phyloP scores from a whole-genome alignment of 179 eudicot species.

The Silene coronaria region DNA sequence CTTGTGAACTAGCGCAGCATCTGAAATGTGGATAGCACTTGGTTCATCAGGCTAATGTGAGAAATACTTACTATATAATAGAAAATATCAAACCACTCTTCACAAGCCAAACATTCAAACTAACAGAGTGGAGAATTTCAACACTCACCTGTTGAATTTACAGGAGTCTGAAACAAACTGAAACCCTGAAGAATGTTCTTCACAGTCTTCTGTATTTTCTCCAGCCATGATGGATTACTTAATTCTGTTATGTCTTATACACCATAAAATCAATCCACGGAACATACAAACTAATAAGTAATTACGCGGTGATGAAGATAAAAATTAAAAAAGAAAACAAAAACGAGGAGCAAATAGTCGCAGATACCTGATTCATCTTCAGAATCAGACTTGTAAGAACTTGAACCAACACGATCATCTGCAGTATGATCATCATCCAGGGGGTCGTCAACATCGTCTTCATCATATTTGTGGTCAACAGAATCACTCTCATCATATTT shows the following conservation, averaged over 20 bases:
- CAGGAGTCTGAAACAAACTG: constrained; percentile 73
- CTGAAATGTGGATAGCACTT: constrained; percentile 34
- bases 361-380: constrained; percentile 56
- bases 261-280: constrained; percentile 11
- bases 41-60: constrained; percentile 7
- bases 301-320: background rate
- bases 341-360: background rate
- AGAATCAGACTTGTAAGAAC: constrained; percentile 52
- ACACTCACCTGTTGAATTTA: constrained; percentile 64
- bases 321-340: background rate
- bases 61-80: background rate
- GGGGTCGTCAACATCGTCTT: constrained; percentile 50
- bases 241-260: constrained; percentile 40
- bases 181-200: constrained; percentile 62
- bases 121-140: background rate
- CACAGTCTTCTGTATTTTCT: constrained; percentile 81
- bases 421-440: constrained; percentile 41
- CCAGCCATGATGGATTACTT: constrained; percentile 75
- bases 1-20: constrained; percentile 85
- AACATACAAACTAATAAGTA: background rate
- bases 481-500: constrained; percentile 53
- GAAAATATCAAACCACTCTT: background rate
- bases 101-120: constrained; percentile 10
- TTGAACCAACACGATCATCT: constrained; percentile 54
- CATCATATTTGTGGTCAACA: constrained; percentile 51